Evolutionary conservation across 441 rosid genomes (phyloP), one percentile per base, ranked within the genome.

Genomic region (Breynia disticha): DNA sequence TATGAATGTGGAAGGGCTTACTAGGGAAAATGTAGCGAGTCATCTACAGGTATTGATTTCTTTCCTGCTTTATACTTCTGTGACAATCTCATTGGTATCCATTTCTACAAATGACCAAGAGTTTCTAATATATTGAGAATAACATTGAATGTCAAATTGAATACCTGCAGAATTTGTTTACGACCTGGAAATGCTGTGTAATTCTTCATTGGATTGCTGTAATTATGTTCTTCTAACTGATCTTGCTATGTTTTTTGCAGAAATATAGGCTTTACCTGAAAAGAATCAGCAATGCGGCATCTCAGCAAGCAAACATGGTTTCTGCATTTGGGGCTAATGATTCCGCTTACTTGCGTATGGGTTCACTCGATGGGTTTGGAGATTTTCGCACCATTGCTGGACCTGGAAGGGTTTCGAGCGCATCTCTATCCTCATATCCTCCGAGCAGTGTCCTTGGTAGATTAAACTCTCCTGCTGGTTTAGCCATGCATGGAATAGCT

Each of bases 21-120:
- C 97, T 14, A 88, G 98, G 70, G 95, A 91, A 80, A 91, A 94
- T 68, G 99, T 94, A 52, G 99, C 99, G 48, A 90, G 99, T 67
- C 96, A 84, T 74, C 80, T 91, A 55, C 97, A 88, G 93, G 97
- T 73, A 71, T 50, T 47, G 53, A 61, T 22, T 65, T 64, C 60
- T 44, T 11, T 16, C 11, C n/a, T 45, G 48, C 16, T 48, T 37
- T 54, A 21, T 12, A 8, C 17, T 52, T 58, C 16, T n/a, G 12
- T 28, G 35, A 9, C 35, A 28, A 28, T 28, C 35, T 28, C 35
- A 28, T 9, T 1, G 5, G 4, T 4, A 2, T 28, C 35, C 35
- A 28, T 28, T 28, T 28, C 8, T n/a, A n/a, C 35, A 5, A 28
- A 28, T 2, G 1, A 28, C 35, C 35, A 28, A 28, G 4, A 28